These are phyloP conservation scores for Lasiosphaeriaceae sp. DNA, from an alignment of 495 filamentous ascomycete genomes.

Conservation along the genomic window DNA sequence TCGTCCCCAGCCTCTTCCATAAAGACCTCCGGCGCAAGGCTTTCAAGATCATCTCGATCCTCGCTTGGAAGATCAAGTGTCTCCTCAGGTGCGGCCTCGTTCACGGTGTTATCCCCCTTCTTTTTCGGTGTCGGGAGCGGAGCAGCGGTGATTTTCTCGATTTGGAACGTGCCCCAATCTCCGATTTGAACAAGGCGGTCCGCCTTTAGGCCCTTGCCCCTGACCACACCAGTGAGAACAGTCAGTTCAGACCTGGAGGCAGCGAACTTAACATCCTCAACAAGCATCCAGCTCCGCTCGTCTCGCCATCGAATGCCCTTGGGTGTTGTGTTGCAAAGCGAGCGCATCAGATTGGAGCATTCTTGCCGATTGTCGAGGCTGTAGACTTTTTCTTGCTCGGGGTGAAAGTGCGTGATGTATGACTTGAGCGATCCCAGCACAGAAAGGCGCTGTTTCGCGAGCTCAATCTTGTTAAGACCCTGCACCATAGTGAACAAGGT, in stretches of 20 bases:
- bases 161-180: constrained; percentile 93
- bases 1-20: constrained; percentile 65
- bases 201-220: constrained; percentile 82
- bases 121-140: constrained; percentile 52
- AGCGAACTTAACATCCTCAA: constrained; percentile 74
- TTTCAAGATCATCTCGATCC: constrained; percentile 76
- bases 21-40: constrained; percentile 72
- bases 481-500: constrained; percentile 79
- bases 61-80: constrained; percentile 64
- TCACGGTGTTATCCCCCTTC: constrained; percentile 68
- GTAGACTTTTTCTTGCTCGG: constrained; percentile 79
- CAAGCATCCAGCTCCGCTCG: constrained; percentile 88
- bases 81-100: constrained; percentile 46
- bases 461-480: constrained; percentile 69
- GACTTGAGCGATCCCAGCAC: constrained; percentile 77
- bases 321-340: constrained; percentile 81
- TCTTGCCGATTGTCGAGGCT: constrained; percentile 83
- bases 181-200: constrained; percentile 87
- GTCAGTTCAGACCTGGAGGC: constrained; percentile 52
- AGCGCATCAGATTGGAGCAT: constrained; percentile 81
- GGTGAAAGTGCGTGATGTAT: constrained; percentile 91
- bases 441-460: constrained; percentile 70
- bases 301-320: constrained; percentile 94
- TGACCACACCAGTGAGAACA: constrained; percentile 78
- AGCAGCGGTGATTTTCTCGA: constrained; percentile 78